These are phyloP conservation scores for Nymphaea thermarum DNA, from an alignment of 164 flowering plant species.

Conservation along the genomic window DNA sequence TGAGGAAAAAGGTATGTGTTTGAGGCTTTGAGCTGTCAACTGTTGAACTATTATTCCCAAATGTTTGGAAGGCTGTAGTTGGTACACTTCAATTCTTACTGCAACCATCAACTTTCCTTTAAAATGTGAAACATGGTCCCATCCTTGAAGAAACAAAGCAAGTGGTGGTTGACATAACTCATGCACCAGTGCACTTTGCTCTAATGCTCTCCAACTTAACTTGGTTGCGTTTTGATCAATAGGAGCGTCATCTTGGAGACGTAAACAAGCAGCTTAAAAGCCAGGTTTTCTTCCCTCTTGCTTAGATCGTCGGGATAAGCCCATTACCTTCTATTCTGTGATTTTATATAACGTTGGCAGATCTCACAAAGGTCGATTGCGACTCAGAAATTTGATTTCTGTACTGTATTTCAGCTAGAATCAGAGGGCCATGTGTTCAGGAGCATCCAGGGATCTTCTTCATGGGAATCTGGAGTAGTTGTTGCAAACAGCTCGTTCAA, in stretches of 20 bases:
- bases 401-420: constrained; percentile 34
- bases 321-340: background rate
- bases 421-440: constrained; percentile 41
- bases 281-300: constrained; percentile 31
- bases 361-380: too few species aligned
- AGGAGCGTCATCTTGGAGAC: constrained; percentile 92
- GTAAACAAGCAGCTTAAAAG: constrained; percentile 70
- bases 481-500: constrained; percentile 32
- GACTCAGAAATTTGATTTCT: background rate
- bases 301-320: background rate
- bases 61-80: background rate
- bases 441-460: constrained; percentile 21
- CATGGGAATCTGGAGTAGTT: constrained; percentile 40
- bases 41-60: background rate
- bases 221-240: background rate
- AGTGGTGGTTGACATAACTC: background rate
- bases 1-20: constrained; percentile 54
- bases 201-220: background rate
- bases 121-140: background rate
- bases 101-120: background rate
- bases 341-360: background rate
- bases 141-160: background rate
- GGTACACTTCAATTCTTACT: background rate
- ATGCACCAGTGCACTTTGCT: background rate
- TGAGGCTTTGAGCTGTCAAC: background rate